Base-by-base conservation (phyloP, 352 stramenopile species). In the Globisporangium megalacanthum region DNA sequence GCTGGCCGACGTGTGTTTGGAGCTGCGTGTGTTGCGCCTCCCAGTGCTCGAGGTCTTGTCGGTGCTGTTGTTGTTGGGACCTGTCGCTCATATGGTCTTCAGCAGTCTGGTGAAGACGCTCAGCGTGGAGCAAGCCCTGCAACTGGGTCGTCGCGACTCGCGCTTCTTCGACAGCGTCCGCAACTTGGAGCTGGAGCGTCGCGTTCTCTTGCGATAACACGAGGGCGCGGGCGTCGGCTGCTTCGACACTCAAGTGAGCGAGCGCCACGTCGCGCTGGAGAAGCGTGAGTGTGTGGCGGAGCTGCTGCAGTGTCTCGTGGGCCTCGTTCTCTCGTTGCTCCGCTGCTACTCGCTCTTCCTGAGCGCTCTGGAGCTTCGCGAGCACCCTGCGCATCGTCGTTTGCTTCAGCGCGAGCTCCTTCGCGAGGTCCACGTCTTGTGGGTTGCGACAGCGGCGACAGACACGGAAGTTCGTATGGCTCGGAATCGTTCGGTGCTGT, bases 361-460 rank as follows among this genome's bases (percentile, higher is more conserved):
- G 62, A 6, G 62, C 22, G 8, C 46, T 17, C 50, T 78, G 66
- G 29, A 69, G 68, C 14, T 70, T 69, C 14, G 59, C 54, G 4
- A 77, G 52, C 10, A 65, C 56, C 5, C 55, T 19, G 0, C 69
- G 65, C 22, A 73, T 49, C 20, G 56, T 52, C 19, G 48, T 58
- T 14, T 77, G 73, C 20, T 64, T 55, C 46, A 66, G 56, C 9
- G 60, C 49, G 10, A 83, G 50, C 53, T 83, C 73, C 6, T 61
- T 55, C 2, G 65, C 62, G 6, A 79, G 53, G 4, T 74, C 62
- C 1, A 79, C 44, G 25, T 79, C 70, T 0, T 63, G 44, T 0
- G 68, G 19, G 2, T 52, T 48, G 19, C 70, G 73, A 41, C 70
- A 83, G 47, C 70, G 50, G 2, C 68, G 68, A 15, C 69, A 77